These are phyloP conservation scores for Kazachstania bromeliacearum DNA, from an alignment of 805 yeast species.

Conservation along the genomic window DNA sequence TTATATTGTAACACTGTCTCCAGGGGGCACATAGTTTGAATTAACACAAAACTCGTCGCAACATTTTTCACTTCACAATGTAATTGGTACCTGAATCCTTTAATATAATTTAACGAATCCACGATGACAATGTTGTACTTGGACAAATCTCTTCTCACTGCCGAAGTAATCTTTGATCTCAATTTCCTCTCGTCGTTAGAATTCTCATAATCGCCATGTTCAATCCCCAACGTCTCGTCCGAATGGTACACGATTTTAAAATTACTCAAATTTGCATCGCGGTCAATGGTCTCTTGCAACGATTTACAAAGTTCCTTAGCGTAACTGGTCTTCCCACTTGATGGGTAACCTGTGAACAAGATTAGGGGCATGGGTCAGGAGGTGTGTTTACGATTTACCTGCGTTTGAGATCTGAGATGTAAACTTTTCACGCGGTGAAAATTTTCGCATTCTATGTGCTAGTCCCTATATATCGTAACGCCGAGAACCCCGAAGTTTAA, in stretches of 20 bases:
- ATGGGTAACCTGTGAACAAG: slow-evolving; percentile 75
- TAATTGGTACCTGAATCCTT: slow-evolving; percentile 90
- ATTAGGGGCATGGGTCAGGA: slow-evolving; percentile 66
- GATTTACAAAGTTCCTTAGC: slow-evolving; percentile 45
- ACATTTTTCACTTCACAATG: slow-evolving; percentile 87
- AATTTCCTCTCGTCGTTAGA: slow-evolving; percentile 71
- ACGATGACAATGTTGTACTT: slow-evolving; percentile 66
- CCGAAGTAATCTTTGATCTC: slow-evolving; percentile 78
- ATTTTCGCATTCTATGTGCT: too few relatives aligned
- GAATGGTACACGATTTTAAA: slow-evolving; percentile 46
- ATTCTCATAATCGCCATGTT: slow-evolving; percentile 58
- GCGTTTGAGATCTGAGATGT: too few relatives aligned
- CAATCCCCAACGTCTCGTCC: slow-evolving; percentile 70
- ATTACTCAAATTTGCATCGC: not conserved
- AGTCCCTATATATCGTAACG: too few relatives aligned
- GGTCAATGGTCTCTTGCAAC: slow-evolving; percentile 37
- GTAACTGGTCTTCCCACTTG: slow-evolving; percentile 73
- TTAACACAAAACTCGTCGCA: slow-evolving; percentile 71
- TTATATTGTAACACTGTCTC: slow-evolving; percentile 61
- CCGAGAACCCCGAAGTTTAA: too few relatives aligned
- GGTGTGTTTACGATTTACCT: too few relatives aligned
- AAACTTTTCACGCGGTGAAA: too few relatives aligned
- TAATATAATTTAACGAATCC: slow-evolving; percentile 82
- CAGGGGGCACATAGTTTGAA: slow-evolving; percentile 66
- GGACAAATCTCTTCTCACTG: slow-evolving; percentile 73